Base-by-base conservation (phyloP, 352 stramenopile genomes). In the Plasmopara viticola region DNA sequence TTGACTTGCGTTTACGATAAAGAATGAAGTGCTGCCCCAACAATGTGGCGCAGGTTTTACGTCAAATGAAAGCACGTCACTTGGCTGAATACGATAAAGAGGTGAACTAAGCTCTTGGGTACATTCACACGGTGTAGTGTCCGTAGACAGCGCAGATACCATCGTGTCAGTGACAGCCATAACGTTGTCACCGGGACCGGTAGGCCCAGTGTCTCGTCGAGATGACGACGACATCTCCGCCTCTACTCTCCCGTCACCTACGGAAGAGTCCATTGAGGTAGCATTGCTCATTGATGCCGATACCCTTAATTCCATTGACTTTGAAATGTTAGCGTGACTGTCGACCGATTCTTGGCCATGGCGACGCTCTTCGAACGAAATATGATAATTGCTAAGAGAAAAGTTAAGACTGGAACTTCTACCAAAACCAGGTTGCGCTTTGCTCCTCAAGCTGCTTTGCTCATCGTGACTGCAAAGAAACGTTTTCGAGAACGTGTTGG, bases 1-100 rank as follows among this genome's bases (percentile, higher is more conserved):
- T 13, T 69, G 70, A 29, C 75, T 75, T 5, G 60, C 60, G 48
- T 90, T 90, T 2, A 80, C 72, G 25, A 90, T 65, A 51, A 81
- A 86, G 13, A 86, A 72, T 25, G 74, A 75, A 34, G 59, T 68
- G 18, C 41, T 51, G 37, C 61, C 53, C 62, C 77, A 70, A 43
- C 65, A 62, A 6, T 59, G 62, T 6, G 64, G 62, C 10, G 52
- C 58, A 15, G 54, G 56, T 38, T 68, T 74, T 13, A 79, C 51
- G 29, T 78, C 34, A 45, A 82, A 84, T 17, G 54, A 64, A 6
- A 84, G 53, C 41, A 53, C 51, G 46, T 80, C 69, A 9, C 60
- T 55, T 14, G 74, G 74, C 33, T 77, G 66, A 44, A 82, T 67
- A 28, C 56, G 58, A 29, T 78, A 84, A 5, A 74, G 54, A 25